Evolutionary conservation across 352 stramenopile species (phyloP).

Genomic region (Hyphochytrium catenoides): DNA sequence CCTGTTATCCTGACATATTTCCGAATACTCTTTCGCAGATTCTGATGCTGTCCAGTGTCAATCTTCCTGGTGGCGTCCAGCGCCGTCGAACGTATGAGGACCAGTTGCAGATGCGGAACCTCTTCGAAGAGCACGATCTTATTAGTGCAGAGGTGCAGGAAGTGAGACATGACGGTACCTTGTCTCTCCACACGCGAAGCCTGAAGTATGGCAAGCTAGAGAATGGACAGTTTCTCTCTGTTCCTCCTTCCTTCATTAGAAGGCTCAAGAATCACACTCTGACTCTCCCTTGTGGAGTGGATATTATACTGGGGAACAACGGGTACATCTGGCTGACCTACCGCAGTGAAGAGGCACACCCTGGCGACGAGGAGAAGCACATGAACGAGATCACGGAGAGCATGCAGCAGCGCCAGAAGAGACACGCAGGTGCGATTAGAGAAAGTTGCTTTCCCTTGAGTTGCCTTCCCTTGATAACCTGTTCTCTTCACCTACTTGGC

Average conservation of each 20-base stretch:
- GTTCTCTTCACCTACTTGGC: no score
- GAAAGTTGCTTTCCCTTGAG: no score
- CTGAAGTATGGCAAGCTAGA: constrained; percentile 82
- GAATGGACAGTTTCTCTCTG: constrained; percentile 73
- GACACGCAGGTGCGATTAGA: no score
- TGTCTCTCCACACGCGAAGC: constrained; percentile 78
- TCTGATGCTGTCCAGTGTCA: constrained; percentile 81
- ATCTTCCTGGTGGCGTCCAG: constrained; percentile 79
- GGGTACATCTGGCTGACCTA: constrained; percentile 84
- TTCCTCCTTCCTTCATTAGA: constrained; percentile 68
- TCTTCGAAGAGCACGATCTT: constrained; percentile 86
- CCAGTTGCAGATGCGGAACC: constrained; percentile 82
- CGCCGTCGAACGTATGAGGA: constrained; percentile 88
- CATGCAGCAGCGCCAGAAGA: no score
- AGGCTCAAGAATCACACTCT: constrained; percentile 84
- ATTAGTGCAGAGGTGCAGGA: constrained; percentile 74
- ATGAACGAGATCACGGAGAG: no score
- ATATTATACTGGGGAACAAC: constrained; percentile 81
- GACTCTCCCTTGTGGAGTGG: constrained; percentile 45
- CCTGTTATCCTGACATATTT: constrained; percentile 11
- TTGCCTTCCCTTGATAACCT: no score
- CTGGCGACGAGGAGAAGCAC: no score
- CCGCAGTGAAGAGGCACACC: constrained; percentile 32
- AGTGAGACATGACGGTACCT: constrained; percentile 65
- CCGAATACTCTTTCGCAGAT: constrained; percentile 12